Conservation (phyloP, 2,329 filamentous ascomycete genomes). For the Paraphaeosphaeria minitans region DNA sequence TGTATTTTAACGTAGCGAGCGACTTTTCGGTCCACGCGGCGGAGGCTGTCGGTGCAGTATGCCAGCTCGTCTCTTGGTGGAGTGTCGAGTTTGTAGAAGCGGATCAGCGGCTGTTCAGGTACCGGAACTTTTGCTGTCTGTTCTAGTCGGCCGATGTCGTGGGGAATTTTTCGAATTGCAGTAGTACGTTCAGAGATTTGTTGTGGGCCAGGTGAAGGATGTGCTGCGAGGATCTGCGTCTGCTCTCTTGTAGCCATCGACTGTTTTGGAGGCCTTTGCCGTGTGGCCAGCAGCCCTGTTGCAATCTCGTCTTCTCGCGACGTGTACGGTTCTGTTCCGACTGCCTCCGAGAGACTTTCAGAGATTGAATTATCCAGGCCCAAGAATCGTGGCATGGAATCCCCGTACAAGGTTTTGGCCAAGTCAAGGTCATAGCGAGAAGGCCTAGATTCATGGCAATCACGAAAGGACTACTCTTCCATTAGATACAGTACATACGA, state of each 20-base stretch:
- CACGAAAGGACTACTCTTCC: constrained; percentile 9
- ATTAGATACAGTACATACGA: constrained; percentile 13
- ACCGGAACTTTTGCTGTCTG: background rate
- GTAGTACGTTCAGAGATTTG: background rate
- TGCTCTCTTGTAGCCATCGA: background rate
- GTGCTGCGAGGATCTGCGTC: background rate
- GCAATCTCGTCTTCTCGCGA: background rate
- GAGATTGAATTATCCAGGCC: background rate
- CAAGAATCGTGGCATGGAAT: background rate
- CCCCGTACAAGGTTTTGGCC: background rate
- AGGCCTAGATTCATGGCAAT: constrained; percentile 3
- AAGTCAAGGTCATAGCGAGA: constrained; percentile 4
- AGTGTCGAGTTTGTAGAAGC: background rate
- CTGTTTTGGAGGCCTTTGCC: background rate
- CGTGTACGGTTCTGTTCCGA: too few species aligned
- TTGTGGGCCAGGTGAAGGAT: background rate
- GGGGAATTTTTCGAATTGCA: background rate
- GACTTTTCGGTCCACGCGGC: background rate
- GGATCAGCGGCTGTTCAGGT: background rate
- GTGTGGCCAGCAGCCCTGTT: background rate
- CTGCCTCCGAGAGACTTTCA: background rate
- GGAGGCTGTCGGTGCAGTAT: constrained; percentile 1
- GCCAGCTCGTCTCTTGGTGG: background rate
- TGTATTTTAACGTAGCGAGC: constrained; percentile 1
- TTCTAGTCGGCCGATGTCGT: background rate